Base-by-base conservation (phyloP, 2,329 filamentous ascomycete species). In the Pseudocercospora fijiensis region DNA sequence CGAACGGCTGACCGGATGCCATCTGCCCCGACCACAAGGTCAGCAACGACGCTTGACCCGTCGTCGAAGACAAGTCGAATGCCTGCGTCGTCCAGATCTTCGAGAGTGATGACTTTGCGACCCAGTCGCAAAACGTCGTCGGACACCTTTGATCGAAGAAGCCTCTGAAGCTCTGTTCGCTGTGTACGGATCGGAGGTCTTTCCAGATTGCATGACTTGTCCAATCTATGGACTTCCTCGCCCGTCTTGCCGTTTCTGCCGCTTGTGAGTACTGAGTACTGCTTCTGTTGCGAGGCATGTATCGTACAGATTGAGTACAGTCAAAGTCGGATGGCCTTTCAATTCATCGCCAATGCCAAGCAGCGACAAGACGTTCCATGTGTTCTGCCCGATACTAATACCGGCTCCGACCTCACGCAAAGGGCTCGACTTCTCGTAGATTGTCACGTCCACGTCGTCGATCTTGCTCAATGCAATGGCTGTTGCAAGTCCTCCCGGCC, bases 1-100 rank as follows among this genome's bases (percentile, higher is more conserved):
- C 80, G 73, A 1, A 82, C 77, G 18, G 82, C 79, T 4, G 82
- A 84, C 62, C 81, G 78, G 58, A 84, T 84, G 2, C 83, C 82
- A 68, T 85, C 82, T 4, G 81, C 83, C 0, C 82, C 83, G 1
- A 85, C 51, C n/a, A 65, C 63, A 4, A 67, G 57, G 22, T 67
- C 60, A 28, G 62, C 62, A 13, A 60, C 24, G 3, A 33, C 33
- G 8, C 27, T 37, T 11, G 43, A 41, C 1, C 59, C 77, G 65
- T 85, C 82, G 11, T 79, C 75, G 62, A 86, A 85, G 0, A 62
- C 53, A 9, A 85, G 72, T 2, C 73, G 66, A 1, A 83, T 72
- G 3, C 79, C 81, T 0, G 70, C 71, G 13, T 62, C 67, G 0
- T 72, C 69, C 1, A 78, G 64, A 56, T 84, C 74, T 3, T 78